Base-by-base conservation (phyloP, 176 grass and related monocot species). In the Elaeis guineensis region DNA sequence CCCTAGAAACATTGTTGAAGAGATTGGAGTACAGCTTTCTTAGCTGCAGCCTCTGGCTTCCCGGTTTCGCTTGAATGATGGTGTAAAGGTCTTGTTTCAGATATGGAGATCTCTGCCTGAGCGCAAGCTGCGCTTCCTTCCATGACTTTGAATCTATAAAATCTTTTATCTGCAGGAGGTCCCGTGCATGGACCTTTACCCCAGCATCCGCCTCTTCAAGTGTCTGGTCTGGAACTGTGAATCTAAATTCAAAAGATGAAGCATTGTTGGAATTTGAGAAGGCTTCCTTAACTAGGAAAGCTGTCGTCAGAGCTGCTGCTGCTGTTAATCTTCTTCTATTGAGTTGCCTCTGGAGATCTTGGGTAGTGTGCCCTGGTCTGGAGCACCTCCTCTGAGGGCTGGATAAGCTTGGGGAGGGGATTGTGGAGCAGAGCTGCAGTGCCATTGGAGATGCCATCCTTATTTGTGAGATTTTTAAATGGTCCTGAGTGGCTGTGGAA, bases 1-100 rank as follows among this genome's bases (percentile, higher is more conserved):
- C 87, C 25, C 21, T 74, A 3, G 79, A 87, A 52, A 85, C 86
- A 67, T 28, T 86, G 74, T 98, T 80, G 66, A 98, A 98, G 70
- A 98, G 78, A 63, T 75, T 11, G 69, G 76, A 89, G 62, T 98
- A 89, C 55, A 98, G 81, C 63, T 73, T 61, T 57, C 93, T 75
- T 61, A 92, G 87, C 52, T 85, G 77, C 15, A 83, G 61, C 21
- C 84, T 80, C 59, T 59, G 62, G 54, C 49, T 69, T 17, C 65
- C 62, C 3, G 81, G 73, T 11, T 54, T 89, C 21, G 63, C 79
- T 59, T 92, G 84, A 63, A 98, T 98, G 61, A 98, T 92, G 15
- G 87, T 81, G 79, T 91, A 92, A 6, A 98, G 64, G 73, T 98
- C 93, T 60, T 86, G 84, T 79, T 83, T 92, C 25, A 98, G 88